These are phyloP conservation scores for Emergomyces orientalis DNA, from an alignment of 2,329 filamentous ascomycete genomes.

Conservation along the genomic window DNA sequence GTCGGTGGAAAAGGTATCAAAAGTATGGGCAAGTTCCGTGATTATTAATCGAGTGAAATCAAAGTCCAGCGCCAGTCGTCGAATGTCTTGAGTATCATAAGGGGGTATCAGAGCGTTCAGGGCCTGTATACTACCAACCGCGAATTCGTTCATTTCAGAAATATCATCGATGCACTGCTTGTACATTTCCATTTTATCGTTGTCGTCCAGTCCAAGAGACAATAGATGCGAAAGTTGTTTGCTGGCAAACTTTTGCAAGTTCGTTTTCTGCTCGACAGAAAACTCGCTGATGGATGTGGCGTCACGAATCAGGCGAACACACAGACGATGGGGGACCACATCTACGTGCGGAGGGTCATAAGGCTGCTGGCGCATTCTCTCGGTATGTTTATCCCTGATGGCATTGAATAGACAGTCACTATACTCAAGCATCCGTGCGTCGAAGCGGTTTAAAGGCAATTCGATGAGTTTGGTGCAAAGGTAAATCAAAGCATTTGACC, in stretches of 20 bases:
- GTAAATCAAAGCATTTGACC: slow-evolving; percentile 47
- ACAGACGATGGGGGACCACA: slow-evolving; percentile 44
- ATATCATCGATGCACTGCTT: slow-evolving; percentile 61
- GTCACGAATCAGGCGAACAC: slow-evolving; percentile 62
- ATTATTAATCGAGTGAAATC: slow-evolving; percentile 54
- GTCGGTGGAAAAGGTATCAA: slow-evolving; percentile 35
- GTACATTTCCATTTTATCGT: slow-evolving; percentile 55
- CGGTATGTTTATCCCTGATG: slow-evolving; percentile 37
- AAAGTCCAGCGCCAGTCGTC: slow-evolving; percentile 50
- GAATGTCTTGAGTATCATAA: slow-evolving; percentile 44
- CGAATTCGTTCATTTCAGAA: slow-evolving; percentile 50
- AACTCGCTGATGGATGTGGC: slow-evolving; percentile 51
- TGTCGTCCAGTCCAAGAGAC: slow-evolving; percentile 43
- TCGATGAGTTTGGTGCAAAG: slow-evolving; percentile 61
- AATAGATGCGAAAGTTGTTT: slow-evolving; percentile 55
- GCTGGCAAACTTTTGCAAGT: slow-evolving; percentile 56
- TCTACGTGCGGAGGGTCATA: slow-evolving; percentile 25
- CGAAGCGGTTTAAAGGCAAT: slow-evolving; percentile 56
- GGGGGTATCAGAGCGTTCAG: slow-evolving; percentile 40
- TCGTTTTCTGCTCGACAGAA: slow-evolving; percentile 48
- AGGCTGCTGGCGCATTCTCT: slow-evolving; percentile 20
- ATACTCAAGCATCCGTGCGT: slow-evolving; percentile 51
- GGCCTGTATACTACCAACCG: slow-evolving; percentile 64
- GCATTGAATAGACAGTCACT: slow-evolving; percentile 49
- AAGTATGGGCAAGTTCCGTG: slow-evolving; percentile 53